Percentiles rank a stretch among this genome's conserved stretches.
phyloP scores from a whole-genome alignment of 2,329 filamentous ascomycete species.

The Cordyceps cicadae region DNA sequence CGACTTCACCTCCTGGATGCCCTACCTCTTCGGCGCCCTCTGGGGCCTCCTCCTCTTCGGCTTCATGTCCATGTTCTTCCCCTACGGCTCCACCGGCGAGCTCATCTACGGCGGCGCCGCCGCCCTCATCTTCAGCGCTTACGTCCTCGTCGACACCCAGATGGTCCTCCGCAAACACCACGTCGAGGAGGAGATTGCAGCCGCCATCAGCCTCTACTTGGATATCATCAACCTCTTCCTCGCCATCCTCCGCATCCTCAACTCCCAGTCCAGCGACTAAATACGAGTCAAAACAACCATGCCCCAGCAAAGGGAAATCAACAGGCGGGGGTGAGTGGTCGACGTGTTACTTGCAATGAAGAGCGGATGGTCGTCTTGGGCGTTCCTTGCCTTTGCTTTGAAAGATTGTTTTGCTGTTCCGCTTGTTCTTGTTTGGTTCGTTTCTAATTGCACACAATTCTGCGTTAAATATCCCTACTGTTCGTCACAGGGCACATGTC shows the following conservation, averaged over 20 bases:
- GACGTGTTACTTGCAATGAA: not conserved
- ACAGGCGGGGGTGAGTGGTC: not conserved
- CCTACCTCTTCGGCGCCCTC: constrained; percentile 82
- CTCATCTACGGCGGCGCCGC: constrained; percentile 74
- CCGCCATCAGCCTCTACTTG: constrained; percentile 87
- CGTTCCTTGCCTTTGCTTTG: not conserved
- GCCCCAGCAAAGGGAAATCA: not conserved
- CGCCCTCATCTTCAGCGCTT: constrained; percentile 85
- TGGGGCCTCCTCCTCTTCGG: constrained; percentile 90
- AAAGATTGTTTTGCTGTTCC: not conserved
- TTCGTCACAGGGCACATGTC: not conserved
- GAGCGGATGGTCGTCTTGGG: not conserved
- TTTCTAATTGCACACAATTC: not conserved
- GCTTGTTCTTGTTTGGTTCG: not conserved
- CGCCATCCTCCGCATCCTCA: constrained; percentile 88
- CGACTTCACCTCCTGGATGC: constrained; percentile 96
- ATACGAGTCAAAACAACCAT: not conserved
- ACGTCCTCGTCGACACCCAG: constrained; percentile 95
- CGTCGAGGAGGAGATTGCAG: constrained; percentile 95
- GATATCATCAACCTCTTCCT: constrained; percentile 97
- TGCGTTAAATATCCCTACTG: not conserved
- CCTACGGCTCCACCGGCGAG: constrained; percentile 70
- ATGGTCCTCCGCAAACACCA: constrained; percentile 92
- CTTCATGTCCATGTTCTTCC: constrained; percentile 87
- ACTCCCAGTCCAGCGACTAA: constrained; percentile 92